Evolutionary conservation across 2,329 filamentous ascomycete species (phyloP).

Genomic region (Westerdykella sp.): DNA sequence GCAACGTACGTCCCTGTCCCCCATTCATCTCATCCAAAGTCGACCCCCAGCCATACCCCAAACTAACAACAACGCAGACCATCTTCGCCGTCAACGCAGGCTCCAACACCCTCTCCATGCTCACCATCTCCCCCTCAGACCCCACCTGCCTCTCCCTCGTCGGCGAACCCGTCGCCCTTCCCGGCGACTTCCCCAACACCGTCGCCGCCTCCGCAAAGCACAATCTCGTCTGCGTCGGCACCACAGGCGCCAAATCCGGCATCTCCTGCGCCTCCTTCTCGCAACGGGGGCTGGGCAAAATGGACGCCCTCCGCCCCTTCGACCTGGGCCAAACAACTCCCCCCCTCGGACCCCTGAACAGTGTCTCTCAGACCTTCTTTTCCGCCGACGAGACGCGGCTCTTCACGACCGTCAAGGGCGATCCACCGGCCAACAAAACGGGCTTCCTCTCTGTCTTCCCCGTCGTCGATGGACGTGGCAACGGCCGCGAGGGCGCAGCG

Average conservation of each 20-base stretch:
- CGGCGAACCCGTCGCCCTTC: slow-evolving; percentile 29
- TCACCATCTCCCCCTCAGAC: slow-evolving; percentile 27
- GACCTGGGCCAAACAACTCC: slow-evolving; percentile 53
- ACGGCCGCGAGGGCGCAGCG: not conserved
- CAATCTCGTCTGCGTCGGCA: slow-evolving; percentile 34
- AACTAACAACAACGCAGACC: slow-evolving; percentile 30
- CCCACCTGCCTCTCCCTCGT: slow-evolving; percentile 25
- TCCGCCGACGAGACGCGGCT: slow-evolving; percentile 49
- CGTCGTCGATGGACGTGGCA: slow-evolving; percentile 22
- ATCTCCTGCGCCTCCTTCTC: slow-evolving; percentile 34
- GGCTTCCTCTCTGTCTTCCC: slow-evolving; percentile 52
- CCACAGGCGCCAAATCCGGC: slow-evolving; percentile 32
- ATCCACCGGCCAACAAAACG: slow-evolving; percentile 49
- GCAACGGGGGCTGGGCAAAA: slow-evolving; percentile 22
- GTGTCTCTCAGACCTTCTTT: slow-evolving; percentile 56
- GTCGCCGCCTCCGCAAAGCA: slow-evolving; percentile 35
- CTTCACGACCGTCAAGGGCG: slow-evolving; percentile 56
- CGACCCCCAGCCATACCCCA: not conserved
- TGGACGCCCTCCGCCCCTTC: slow-evolving; percentile 37
- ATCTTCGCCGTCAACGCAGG: slow-evolving; percentile 49
- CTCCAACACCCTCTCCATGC: slow-evolving; percentile 37
- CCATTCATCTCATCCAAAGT: not conserved
- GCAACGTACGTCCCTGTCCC: slow-evolving; percentile 39
- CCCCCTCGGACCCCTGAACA: slow-evolving; percentile 53
- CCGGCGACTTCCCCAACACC: slow-evolving; percentile 37